phyloP scores from a whole-genome alignment of 495 filamentous ascomycete genomes.

The Apodospora peruviana region DNA sequence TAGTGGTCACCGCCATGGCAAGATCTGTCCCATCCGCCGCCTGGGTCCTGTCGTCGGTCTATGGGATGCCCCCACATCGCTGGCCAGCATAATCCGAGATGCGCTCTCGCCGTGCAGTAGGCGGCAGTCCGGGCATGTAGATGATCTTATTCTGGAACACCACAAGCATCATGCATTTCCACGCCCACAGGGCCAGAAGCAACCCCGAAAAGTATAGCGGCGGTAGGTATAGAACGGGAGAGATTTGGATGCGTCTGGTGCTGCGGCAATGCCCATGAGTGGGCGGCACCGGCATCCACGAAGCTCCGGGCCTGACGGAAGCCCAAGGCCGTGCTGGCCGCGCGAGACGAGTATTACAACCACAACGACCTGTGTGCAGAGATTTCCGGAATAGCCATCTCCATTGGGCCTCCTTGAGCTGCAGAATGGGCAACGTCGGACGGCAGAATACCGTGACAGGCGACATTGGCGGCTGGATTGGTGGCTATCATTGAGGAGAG shows the following conservation, averaged over 20 bases:
- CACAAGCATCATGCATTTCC: conserved; percentile 78
- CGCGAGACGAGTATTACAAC: conserved; percentile 2
- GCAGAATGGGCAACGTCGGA: neutral
- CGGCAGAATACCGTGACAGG: conserved; percentile 4
- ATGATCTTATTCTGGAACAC: conserved; percentile 80
- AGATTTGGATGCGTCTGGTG: conserved; percentile 39
- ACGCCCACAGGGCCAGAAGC: conserved; percentile 62
- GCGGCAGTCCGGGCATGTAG: conserved; percentile 71
- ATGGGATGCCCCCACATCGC: conserved; percentile 53
- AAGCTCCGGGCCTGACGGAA: conserved; percentile 1
- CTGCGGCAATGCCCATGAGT: too few species aligned
- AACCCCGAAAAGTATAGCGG: conserved; percentile 64
- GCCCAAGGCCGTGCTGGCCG: conserved; percentile 7
- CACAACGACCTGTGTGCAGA: conserved; percentile 7
- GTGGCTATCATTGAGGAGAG: conserved; percentile 8
- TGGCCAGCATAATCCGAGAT: conserved; percentile 53
- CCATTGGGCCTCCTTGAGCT: conserved; percentile 11
- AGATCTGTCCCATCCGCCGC: conserved; percentile 57
- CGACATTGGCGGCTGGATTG: conserved; percentile 4
- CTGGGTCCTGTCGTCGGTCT: conserved; percentile 52
- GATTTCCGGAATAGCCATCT: neutral
- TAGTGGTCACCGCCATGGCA: conserved; percentile 48
- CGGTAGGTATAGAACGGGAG: conserved; percentile 50
- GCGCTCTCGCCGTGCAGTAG: conserved; percentile 50
- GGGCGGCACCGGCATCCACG: neutral